These are phyloP conservation scores for Epicoccum sorghinum DNA, from an alignment of 2,329 filamentous ascomycete genomes.

Conservation along the genomic window DNA sequence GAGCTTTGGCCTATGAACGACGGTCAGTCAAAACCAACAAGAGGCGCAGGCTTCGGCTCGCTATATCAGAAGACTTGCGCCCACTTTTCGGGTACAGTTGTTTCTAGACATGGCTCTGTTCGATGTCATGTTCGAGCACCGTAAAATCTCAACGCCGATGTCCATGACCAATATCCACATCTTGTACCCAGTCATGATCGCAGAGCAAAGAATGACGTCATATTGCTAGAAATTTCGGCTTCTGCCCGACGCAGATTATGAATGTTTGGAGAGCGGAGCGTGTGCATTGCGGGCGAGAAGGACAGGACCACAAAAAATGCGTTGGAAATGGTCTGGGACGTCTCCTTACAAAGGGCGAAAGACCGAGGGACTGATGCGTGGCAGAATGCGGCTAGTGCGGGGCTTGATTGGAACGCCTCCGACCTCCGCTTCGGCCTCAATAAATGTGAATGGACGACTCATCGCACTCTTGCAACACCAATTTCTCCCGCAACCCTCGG, in stretches of 20 bases:
- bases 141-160: not conserved
- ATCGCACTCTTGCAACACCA: constrained; percentile 14
- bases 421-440: constrained; percentile 25
- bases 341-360: constrained; percentile 3
- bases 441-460: constrained; percentile 21
- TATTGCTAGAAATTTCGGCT: not conserved
- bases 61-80: too few species aligned
- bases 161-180: not conserved
- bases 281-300: not conserved
- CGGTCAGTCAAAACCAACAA: not conserved
- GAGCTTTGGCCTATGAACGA: constrained; percentile 12
- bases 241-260: too few species aligned
- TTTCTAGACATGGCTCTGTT: too few species aligned
- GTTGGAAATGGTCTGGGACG: not conserved
- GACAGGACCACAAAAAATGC: not conserved
- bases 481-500: constrained; percentile 9
- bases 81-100: too few species aligned
- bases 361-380: constrained; percentile 5
- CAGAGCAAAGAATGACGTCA: constrained; percentile 12
- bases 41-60: not conserved
- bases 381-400: constrained; percentile 18
- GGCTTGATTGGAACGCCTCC: constrained; percentile 19
- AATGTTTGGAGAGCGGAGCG: not conserved
- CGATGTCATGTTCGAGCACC: not conserved
- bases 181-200: not conserved